Evolutionary conservation across 225 moss, liverwort and hornwort genomes (phyloP), one percentile per base, ranked within the genome.

Genomic region (Pseudisothecium myosuroides): DNA sequence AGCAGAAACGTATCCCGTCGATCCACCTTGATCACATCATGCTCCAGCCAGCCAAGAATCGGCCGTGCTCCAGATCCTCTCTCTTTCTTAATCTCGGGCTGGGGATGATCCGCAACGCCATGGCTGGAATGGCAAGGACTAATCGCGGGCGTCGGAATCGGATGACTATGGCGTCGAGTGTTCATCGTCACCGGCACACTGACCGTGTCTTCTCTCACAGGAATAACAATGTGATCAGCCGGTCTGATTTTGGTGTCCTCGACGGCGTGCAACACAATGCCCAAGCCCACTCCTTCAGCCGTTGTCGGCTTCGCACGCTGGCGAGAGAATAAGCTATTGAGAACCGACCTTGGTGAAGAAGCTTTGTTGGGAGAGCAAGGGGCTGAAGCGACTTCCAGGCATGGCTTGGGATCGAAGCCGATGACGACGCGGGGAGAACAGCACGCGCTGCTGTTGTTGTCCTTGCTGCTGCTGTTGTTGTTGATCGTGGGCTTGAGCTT

Each of bases 331-430:
- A 98, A 85, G 60, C 96, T 96, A 39, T 96, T 96, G 18, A 98
- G 96, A 10, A 92, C 97, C 8, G 96, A 97, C 39, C 92, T 96
- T 27, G 97, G 97, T 1, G 97, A 97, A 27, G 87, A 94, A 63
- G 80, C 88, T 82, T 61, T 94, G 92, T 83, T 82, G 12, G 92
- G 94, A 11, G 92, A 90, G 87, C 93, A 83, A 62, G 91, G 89
- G 37, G 89, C 65, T 37, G 92, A 89, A 4, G 83, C 83, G 5
- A 75, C 75, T 74, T 88, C 88, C 34, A 74, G 61, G 34, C 88
- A 83, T 43, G 91, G 93, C 89, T 97, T 97, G n/a, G 98, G 98
- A 82, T 95, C 94, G 90, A 98, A 98, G 43, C 98, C 98, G 43
- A 98, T 97, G 47, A 98, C 98, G 81, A 94, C 93, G 20, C 98